Evolutionary conservation across 257 asterid genomes (phyloP), one percentile per base, ranked within the genome.

Genomic region (Petunia secreta): DNA sequence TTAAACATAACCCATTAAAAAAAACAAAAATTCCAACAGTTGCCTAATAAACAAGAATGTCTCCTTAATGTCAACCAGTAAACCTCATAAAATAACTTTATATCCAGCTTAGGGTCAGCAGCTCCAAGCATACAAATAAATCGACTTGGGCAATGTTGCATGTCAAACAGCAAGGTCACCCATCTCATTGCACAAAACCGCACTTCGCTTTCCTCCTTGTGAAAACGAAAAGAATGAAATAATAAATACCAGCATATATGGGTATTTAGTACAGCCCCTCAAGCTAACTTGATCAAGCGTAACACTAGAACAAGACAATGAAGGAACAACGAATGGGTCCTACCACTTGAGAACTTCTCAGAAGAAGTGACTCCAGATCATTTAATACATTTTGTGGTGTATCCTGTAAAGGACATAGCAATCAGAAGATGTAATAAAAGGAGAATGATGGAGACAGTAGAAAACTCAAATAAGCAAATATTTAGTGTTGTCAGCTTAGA

Each of bases 141-240:
- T 87, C 98, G 89, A 88, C 99, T 93, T 40, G 99, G 97, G 86
- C 97, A 96, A 86, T 96, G 98, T 85, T 86, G 92, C 90, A 89
- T 82, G 82, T 88, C 96, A 82, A 92, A 96, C 82, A 96, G 87
- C 75, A 93, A 87, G 16, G 94, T 91, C 8, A 97, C 98, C 99
- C 99, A 94, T 88, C 99, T 90, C 85, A 96, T 88, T 76, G 97
- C 97, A 89, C 98, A 96, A 87, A 94, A 96, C 75, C 99, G 99
- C 74, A 94, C 98, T 89, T 96, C 98, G 80, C 95, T 89, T 96
- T 93, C 97, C 87, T 92, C 99, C 99, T 96, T 71, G 83, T 50
- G 79, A 43, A 78, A 57, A 75, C 83, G 87, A 79, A 50, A 64
- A 4, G 36, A 79, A 76, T 37, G 8, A 80, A 79, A 53, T n/a